Conservation (phyloP, 2,329 filamentous ascomycete genomes). For the Paecilomyces dactylethromorphus region DNA sequence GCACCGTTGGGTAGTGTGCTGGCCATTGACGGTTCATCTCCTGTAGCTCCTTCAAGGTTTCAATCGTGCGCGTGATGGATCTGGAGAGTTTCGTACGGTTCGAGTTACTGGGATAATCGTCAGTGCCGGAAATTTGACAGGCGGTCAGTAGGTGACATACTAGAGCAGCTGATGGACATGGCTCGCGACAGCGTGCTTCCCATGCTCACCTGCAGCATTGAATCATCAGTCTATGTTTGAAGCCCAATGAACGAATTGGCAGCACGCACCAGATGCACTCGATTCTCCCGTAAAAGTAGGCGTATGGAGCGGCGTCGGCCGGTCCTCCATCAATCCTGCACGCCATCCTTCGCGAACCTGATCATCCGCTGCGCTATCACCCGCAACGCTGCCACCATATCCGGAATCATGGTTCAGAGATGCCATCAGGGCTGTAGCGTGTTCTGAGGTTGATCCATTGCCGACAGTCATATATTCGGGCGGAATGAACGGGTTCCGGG, state of each 20-base stretch:
- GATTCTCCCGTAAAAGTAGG: slow-evolving; percentile 44
- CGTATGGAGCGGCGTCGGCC: slow-evolving; percentile 51
- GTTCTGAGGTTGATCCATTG: slow-evolving; percentile 70
- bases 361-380: slow-evolving; percentile 49
- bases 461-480: slow-evolving; percentile 86
- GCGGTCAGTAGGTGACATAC: slow-evolving; percentile 23
- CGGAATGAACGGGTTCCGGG: slow-evolving; percentile 21
- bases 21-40: slow-evolving; percentile 90
- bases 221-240: slow-evolving; percentile 9
- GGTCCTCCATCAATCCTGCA: slow-evolving; percentile 50
- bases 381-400: slow-evolving; percentile 74
- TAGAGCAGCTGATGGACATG: slow-evolving; percentile 92
- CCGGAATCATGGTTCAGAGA: slow-evolving; percentile 85
- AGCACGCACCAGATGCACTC: slow-evolving; percentile 34
- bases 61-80: slow-evolving; percentile 79
- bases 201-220: slow-evolving; percentile 47
- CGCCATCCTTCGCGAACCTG: slow-evolving; percentile 45
- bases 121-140: slow-evolving; percentile 6
- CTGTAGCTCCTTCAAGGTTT: slow-evolving; percentile 75
- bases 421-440: slow-evolving; percentile 71
- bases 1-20: slow-evolving; percentile 76
- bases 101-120: slow-evolving; percentile 54
- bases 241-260: neutral
- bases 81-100: slow-evolving; percentile 82
- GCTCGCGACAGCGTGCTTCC: slow-evolving; percentile 64